Conservation (phyloP, 2,329 filamentous ascomycete genomes). For the Aspergillus oerlinghausenensis region DNA sequence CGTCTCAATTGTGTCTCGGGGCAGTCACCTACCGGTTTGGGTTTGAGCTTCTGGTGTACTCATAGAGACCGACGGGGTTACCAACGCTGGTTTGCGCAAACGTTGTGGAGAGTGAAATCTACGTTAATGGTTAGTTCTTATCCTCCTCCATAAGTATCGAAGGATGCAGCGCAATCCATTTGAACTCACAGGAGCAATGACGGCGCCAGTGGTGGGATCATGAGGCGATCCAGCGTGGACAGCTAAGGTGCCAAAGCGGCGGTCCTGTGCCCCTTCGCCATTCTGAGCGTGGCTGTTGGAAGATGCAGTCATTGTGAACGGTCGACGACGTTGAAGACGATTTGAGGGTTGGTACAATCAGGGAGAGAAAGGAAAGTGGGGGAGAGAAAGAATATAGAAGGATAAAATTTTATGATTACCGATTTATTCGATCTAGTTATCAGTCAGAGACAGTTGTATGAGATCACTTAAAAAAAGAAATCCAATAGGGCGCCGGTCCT, state of each 20-base stretch:
- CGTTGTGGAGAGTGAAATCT: constrained; percentile 93
- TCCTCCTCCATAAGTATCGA: neutral
- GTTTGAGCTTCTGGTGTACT: constrained; percentile 91
- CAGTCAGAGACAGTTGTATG: neutral
- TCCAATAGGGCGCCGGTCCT: neutral
- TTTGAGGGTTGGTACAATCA: neutral
- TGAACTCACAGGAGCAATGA: constrained; percentile 70
- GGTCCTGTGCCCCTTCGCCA: constrained; percentile 62
- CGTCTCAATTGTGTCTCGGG: neutral
- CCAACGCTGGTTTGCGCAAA: constrained; percentile 90
- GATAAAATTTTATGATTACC: neutral
- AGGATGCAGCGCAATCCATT: neutral
- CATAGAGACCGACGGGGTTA: constrained; percentile 79
- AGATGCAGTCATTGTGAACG: constrained; percentile 18
- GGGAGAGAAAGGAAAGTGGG: neutral
- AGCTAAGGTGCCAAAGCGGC: constrained; percentile 85
- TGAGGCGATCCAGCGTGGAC: constrained; percentile 91
- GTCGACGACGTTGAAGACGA: neutral
- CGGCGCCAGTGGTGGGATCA: constrained; percentile 86
- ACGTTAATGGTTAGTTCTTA: neutral
- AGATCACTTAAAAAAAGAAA: neutral
- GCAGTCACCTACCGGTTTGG: constrained; percentile 63
- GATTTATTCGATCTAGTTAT: no score
- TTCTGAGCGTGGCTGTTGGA: constrained; percentile 18
- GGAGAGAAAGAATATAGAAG: constrained; percentile 6